Evolutionary conservation across 202 grass and related monocot species (phyloP).

Genomic region (Carex arenaria): DNA sequence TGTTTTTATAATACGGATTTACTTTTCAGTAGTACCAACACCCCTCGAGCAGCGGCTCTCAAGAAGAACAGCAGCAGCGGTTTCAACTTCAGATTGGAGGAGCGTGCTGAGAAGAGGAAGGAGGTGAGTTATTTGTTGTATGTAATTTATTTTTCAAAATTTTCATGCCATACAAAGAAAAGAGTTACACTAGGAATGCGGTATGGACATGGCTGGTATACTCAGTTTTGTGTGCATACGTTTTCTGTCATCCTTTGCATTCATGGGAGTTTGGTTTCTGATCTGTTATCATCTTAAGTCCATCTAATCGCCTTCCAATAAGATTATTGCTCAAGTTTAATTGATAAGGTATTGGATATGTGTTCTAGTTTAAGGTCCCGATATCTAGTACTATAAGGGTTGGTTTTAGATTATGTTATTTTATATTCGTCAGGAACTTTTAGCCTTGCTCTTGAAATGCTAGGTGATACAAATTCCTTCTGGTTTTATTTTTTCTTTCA

Average conservation of each 20-base stretch:
- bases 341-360: not conserved
- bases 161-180: not conserved
- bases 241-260: not conserved
- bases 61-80: conserved; percentile 39
- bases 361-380: not conserved
- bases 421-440: not conserved
- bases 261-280: not conserved
- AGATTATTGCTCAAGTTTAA: not conserved
- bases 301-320: not conserved
- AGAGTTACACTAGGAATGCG: not conserved
- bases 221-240: not conserved
- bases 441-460: not conserved
- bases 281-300: not conserved
- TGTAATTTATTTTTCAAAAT: not conserved
- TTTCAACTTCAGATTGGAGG: conserved; percentile 80
- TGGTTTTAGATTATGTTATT: conserved; percentile 2
- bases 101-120: conserved; percentile 93
- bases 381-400: not conserved
- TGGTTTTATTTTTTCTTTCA: not conserved
- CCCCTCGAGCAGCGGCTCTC: conserved; percentile 29
- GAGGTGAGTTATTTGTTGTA: conserved; percentile 47
- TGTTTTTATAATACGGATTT: not conserved
- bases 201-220: not conserved
- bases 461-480: not conserved
- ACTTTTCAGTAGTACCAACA: conserved; percentile 47